Conservation (phyloP, 2,329 filamentous ascomycete genomes). For the Cercospora brassicicola region DNA sequence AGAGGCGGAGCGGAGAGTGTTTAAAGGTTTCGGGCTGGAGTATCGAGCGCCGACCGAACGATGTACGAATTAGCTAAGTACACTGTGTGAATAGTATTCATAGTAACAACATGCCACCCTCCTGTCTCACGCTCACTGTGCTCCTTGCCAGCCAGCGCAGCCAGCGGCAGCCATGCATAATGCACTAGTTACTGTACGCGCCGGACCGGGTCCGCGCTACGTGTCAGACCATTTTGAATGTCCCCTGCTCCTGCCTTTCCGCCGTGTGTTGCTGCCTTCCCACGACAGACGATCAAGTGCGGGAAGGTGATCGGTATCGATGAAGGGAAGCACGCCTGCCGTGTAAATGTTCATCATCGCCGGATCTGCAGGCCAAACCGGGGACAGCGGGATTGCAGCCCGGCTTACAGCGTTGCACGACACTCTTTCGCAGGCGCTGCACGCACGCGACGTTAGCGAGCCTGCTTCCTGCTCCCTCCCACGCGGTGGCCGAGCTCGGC, state of each 20-base stretch:
- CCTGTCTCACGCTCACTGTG: slow-evolving; percentile 5
- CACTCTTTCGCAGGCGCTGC: not conserved
- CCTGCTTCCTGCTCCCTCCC: not conserved
- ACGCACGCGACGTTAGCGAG: not conserved
- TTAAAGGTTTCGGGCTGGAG: slow-evolving; percentile 69
- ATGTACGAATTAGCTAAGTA: slow-evolving; percentile 44
- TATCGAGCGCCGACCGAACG: slow-evolving; percentile 47
- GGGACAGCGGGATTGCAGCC: not conserved
- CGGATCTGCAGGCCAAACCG: not conserved
- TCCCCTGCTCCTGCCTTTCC: not conserved
- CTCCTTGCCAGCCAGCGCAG: slow-evolving; percentile 2
- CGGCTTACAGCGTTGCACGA: not conserved
- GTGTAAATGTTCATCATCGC: not conserved
- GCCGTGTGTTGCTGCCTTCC: not conserved
- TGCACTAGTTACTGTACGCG: not conserved
- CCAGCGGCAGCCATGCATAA: not conserved
- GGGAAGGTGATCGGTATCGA: not conserved
- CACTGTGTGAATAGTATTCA: not conserved
- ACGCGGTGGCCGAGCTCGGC: not conserved
- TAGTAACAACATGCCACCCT: slow-evolving; percentile 7
- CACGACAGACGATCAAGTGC: not conserved
- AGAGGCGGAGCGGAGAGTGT: slow-evolving; percentile 77
- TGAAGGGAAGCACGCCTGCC: not conserved
- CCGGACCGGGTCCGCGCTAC: not conserved
- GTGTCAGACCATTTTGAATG: not conserved